phyloP scores from a whole-genome alignment of 176 grass and related monocot genomes.

The Ensete glaucum region DNA sequence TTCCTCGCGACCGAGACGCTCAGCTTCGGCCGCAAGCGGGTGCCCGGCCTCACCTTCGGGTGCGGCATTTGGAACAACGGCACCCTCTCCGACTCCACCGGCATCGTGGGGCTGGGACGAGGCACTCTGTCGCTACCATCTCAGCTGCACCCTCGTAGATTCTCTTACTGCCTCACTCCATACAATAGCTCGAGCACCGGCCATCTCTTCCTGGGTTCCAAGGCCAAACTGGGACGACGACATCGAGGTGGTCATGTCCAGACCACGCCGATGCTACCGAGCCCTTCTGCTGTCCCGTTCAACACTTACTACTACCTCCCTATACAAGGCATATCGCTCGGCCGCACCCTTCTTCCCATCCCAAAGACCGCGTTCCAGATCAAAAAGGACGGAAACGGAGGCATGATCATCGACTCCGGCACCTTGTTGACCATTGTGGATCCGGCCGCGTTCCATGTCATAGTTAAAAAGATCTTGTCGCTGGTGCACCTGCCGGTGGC shows the following conservation, averaged over 20 bases:
- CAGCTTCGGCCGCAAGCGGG: neutral
- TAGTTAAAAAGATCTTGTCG: slow-evolving; percentile 30
- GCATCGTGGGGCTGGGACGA: neutral
- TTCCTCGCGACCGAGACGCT: slow-evolving; percentile 1
- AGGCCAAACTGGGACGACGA: no score
- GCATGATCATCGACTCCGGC: slow-evolving; percentile 56
- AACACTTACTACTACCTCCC: slow-evolving; percentile 1
- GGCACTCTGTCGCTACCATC: neutral
- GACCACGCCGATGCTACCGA: neutral
- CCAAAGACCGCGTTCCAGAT: neutral
- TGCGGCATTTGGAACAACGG: neutral
- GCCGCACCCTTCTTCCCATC: neutral
- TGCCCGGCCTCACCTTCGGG: neutral
- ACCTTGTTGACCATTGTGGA: slow-evolving; percentile 39
- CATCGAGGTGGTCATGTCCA: no score
- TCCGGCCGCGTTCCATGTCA: neutral
- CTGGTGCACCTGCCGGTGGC: slow-evolving; percentile 22
- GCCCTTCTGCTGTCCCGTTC: neutral
- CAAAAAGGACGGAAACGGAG: neutral
- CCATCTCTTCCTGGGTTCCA: neutral
- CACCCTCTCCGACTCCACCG: neutral
- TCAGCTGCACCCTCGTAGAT: neutral
- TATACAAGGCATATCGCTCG: neutral
- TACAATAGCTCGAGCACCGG: neutral
- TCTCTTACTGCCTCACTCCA: slow-evolving; percentile 4